These are phyloP conservation scores for Apostasia ramifera DNA, from an alignment of 106 monocot genomes.

Conservation along the genomic window DNA sequence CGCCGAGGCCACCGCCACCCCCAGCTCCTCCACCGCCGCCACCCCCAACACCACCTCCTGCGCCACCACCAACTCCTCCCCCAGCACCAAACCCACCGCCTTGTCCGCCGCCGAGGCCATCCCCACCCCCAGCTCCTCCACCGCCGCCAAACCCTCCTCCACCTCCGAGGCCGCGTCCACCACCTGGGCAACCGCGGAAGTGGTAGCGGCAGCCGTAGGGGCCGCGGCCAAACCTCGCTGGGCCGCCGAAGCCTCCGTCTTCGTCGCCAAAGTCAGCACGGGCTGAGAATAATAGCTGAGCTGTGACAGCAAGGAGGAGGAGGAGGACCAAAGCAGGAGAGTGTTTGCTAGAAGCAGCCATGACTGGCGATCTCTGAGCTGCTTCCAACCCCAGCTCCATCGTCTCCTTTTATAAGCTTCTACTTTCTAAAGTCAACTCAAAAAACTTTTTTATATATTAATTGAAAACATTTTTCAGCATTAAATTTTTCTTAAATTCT, in stretches of 20 bases:
- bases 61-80: background rate
- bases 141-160: background rate
- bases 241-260: background rate
- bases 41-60: background rate
- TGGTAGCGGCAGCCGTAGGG: background rate
- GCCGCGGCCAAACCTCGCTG: background rate
- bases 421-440: too few species aligned
- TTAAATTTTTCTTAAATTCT: too few species aligned
- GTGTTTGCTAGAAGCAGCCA: background rate
- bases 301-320: background rate
- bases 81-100: background rate
- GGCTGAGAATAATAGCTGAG: background rate
- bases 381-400: background rate
- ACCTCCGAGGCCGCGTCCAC: background rate
- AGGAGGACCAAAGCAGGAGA: background rate
- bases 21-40: background rate
- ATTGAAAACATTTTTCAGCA: too few species aligned
- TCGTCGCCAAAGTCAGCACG: background rate
- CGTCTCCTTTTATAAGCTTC: too few species aligned
- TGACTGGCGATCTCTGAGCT: background rate
- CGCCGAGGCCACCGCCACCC: background rate
- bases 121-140: background rate
- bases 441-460: too few species aligned
- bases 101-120: background rate
- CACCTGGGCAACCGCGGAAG: background rate